phyloP scores from a whole-genome alignment of 23 red algal species.

The Cyanidioschyzon merolae region DNA sequence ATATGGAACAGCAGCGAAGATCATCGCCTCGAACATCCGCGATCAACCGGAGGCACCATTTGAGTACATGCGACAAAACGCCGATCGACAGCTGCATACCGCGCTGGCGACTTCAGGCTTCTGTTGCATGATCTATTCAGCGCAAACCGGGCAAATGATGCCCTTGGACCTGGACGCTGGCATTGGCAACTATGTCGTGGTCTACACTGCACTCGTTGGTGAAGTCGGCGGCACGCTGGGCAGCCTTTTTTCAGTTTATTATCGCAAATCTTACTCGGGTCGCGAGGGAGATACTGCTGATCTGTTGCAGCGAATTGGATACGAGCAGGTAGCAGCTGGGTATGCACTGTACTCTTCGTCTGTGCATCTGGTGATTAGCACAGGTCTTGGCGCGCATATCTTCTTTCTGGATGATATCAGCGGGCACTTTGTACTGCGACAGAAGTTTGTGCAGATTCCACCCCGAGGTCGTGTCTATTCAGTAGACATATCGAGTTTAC shows the following conservation, averaged over 20 bases:
- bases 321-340: slow-evolving; percentile 85
- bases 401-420: slow-evolving; percentile 68
- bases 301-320: slow-evolving; percentile 74
- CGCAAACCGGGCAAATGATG: slow-evolving; percentile 48
- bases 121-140: slow-evolving; percentile 89
- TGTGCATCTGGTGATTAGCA: slow-evolving; percentile 48
- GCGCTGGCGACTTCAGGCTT: slow-evolving; percentile 87
- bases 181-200: slow-evolving; percentile 94
- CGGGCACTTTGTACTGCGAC: slow-evolving; percentile 82
- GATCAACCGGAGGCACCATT: slow-evolving; percentile 66
- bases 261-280: slow-evolving; percentile 82
- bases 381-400: slow-evolving; percentile 80
- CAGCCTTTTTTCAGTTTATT: slow-evolving; percentile 91
- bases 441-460: slow-evolving; percentile 77
- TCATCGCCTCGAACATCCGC: slow-evolving; percentile 61
- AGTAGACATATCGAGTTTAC: slow-evolving; percentile 57
- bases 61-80: slow-evolving; percentile 38
- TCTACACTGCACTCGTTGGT: slow-evolving; percentile 83
- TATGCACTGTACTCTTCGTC: slow-evolving; percentile 84
- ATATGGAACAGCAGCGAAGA: slow-evolving; percentile 80
- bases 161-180: slow-evolving; percentile 53
- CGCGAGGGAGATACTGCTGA: slow-evolving; percentile 80
- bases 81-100: slow-evolving; percentile 74
- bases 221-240: slow-evolving; percentile 68
- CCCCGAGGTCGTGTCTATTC: slow-evolving; percentile 56